phyloP scores from a whole-genome alignment of 139 green algal species.

The Chlamydomonas urium region DNA sequence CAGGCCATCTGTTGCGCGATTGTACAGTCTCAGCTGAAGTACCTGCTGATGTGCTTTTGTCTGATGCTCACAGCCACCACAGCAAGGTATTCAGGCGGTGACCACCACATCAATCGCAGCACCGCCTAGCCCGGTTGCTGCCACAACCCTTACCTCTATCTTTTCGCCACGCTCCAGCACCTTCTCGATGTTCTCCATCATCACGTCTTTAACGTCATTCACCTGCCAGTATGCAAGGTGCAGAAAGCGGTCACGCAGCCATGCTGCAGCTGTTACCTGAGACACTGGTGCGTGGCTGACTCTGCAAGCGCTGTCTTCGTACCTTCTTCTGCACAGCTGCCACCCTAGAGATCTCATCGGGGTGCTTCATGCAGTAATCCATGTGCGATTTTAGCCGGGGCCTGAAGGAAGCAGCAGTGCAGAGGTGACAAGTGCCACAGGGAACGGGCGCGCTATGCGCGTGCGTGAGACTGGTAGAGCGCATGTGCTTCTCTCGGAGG shows the following conservation, averaged over 20 bases:
- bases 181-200: constrained; percentile 92
- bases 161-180: constrained; percentile 89
- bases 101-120: too few relatives aligned
- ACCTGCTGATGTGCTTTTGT: too few relatives aligned
- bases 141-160: constrained; percentile 69
- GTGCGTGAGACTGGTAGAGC: too few relatives aligned
- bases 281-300: background rate
- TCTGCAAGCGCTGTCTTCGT: background rate
- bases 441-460: too few relatives aligned
- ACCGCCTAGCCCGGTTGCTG: too few relatives aligned
- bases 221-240: constrained; percentile 32
- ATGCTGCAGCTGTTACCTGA: background rate
- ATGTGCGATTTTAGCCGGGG: background rate
- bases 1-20: too few relatives aligned
- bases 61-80: too few relatives aligned
- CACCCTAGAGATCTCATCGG: constrained; percentile 88
- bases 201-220: constrained; percentile 79
- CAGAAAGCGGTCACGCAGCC: background rate
- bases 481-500: too few relatives aligned
- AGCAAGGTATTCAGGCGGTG: too few relatives aligned
- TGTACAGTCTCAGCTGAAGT: too few relatives aligned
- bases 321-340: constrained; percentile 86
- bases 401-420: too few relatives aligned
- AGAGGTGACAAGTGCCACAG: too few relatives aligned
- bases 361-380: constrained; percentile 79